Evolutionary conservation across 257 asterid species (phyloP), one percentile per base, ranked within the genome.

Genomic region (Mentha longifolia): DNA sequence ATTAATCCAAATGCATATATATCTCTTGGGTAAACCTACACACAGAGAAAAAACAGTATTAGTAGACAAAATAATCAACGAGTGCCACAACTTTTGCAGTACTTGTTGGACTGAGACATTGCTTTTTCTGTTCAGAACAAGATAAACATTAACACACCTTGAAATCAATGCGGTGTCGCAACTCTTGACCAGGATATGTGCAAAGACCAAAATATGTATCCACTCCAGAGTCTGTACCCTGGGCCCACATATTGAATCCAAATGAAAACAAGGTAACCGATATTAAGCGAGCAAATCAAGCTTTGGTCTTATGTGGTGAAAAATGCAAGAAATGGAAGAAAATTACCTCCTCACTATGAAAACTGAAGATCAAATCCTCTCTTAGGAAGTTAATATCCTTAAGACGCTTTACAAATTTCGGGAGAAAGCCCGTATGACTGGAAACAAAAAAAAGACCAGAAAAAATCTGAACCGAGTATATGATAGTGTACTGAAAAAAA

Each of bases 131-230:
- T 30, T 57, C 30, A 0, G 12, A 73, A 49, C 75, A 35, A 31
- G 13, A 9, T 51, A 43, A 35, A 19, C 52, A 37, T 37, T 1
- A 17, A 52, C 20, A 50, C 59, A 91, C 99, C 98, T 95, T 95
- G 10, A 95, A 58, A 85, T 95, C 99, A 65, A 95, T 85, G 60
- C 99, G 96, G 54, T 83, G 98, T 17, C 97, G 90, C 67, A 95
- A 70, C 81, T 92, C 97, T 77, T 68, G 87, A 60, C 95, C 94
- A 69, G 93, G 96, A 61, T 79, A 88, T 55, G 97, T 89, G 88
- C 97, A 95, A 47, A 95, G 96, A 50, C 99, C 99, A 80, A 89
- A 91, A 78, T 86, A 95, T 9, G 98, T 95, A 78, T 95, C 99
- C 73, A 95, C 95, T 65, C 98, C 98, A 52, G 89, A 79, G 80